Evolutionary conservation across 768 basidiomycete genomes (phyloP).

Genomic region (Kwoniella europaea): DNA sequence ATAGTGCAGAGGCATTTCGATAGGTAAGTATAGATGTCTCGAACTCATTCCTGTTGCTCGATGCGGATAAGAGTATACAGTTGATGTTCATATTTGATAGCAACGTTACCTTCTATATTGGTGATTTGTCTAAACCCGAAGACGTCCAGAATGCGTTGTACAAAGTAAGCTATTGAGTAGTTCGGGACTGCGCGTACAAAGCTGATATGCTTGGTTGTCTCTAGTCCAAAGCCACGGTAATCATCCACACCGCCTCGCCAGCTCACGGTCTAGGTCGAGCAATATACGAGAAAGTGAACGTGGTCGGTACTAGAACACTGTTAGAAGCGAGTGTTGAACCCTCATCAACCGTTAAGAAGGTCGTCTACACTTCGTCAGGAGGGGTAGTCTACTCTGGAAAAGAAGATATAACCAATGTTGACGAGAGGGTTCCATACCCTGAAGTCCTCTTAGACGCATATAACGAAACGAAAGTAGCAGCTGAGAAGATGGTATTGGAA

Average conservation of each 20-base stretch:
- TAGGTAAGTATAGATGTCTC: constrained; percentile 43
- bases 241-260: constrained; percentile 93
- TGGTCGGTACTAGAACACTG: constrained; percentile 72
- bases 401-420: constrained; percentile 75
- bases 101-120: constrained; percentile 74
- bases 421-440: constrained; percentile 82
- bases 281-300: constrained; percentile 90
- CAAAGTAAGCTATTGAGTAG: constrained; percentile 64
- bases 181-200: too few species aligned
- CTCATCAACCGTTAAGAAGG: constrained; percentile 69
- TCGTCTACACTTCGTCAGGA: constrained; percentile 93
- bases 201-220: constrained; percentile 4
- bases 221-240: constrained; percentile 80
- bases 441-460: constrained; percentile 82
- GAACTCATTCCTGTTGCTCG: too few species aligned
- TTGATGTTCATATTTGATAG: constrained; percentile 23
- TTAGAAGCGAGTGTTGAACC: constrained; percentile 77
- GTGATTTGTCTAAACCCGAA: constrained; percentile 80
- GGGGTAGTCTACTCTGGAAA: constrained; percentile 85
- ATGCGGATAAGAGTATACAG: background rate
- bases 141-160: constrained; percentile 73
- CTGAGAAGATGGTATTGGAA: constrained; percentile 77
- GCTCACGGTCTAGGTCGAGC: constrained; percentile 71
- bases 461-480: constrained; percentile 90
- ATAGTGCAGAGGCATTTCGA: constrained; percentile 84